phyloP scores from a whole-genome alignment of 768 basidiomycete genomes.

The Serendipita sp. region DNA sequence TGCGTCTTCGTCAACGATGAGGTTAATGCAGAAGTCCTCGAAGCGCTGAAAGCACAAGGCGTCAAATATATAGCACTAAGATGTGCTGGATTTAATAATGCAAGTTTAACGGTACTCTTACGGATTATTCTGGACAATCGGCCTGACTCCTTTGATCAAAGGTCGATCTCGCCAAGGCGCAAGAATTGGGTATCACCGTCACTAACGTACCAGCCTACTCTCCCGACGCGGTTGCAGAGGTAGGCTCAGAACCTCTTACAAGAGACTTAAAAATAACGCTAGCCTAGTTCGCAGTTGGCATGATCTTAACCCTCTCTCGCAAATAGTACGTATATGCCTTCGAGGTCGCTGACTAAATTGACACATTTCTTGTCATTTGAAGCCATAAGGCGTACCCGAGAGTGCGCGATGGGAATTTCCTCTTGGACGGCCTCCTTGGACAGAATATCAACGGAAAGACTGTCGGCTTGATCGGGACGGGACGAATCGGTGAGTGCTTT shows the following conservation, averaged over 20 bases:
- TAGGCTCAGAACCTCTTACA: neutral
- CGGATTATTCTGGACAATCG: neutral
- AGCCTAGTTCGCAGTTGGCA: slow-evolving; percentile 14
- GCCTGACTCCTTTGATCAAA: neutral
- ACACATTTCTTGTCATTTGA: neutral
- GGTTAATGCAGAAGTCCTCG: slow-evolving; percentile 9
- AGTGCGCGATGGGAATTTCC: slow-evolving; percentile 16
- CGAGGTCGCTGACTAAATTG: neutral
- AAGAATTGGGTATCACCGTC: slow-evolving; percentile 13
- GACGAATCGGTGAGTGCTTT: slow-evolving; percentile 15
- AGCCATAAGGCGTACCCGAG: slow-evolving; percentile 14
- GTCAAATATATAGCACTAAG: slow-evolving; percentile 13
- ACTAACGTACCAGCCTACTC: slow-evolving; percentile 15
- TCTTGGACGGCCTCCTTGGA: slow-evolving; percentile 14
- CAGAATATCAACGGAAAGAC: slow-evolving; percentile 19
- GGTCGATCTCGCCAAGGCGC: slow-evolving; percentile 14
- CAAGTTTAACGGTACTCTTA: neutral
- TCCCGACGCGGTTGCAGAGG: slow-evolving; percentile 16
- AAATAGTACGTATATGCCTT: slow-evolving; percentile 13
- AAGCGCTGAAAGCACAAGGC: slow-evolving; percentile 9
- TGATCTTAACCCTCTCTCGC: slow-evolving; percentile 14
- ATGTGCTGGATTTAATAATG: slow-evolving; percentile 13
- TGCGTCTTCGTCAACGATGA: slow-evolving; percentile 15
- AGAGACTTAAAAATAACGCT: neutral
- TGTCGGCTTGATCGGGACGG: slow-evolving; percentile 23